These are phyloP conservation scores for Cyclostephanos invisitatus DNA, from an alignment of 108 stramenopile genomes.

Conservation along the genomic window DNA sequence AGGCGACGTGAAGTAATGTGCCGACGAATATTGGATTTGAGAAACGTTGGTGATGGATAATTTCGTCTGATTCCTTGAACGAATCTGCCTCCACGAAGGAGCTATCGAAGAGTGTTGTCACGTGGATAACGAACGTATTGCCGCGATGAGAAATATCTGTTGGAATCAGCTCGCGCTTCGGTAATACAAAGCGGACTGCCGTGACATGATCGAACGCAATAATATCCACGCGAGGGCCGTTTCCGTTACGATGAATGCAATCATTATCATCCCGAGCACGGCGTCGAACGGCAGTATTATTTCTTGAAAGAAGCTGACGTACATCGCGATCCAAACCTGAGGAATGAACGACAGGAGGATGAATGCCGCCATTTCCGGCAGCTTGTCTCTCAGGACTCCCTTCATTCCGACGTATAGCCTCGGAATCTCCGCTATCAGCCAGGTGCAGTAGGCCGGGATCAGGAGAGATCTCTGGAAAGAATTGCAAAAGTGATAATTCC, in stretches of 20 bases:
- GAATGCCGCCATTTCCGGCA: conserved; percentile 38
- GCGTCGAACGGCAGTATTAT: conserved; percentile 20
- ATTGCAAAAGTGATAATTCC: conserved; percentile 19
- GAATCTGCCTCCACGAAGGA: neutral
- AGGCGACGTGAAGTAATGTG: neutral
- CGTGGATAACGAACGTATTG: neutral
- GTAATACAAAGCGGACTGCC: conserved; percentile 10
- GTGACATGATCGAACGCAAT: conserved; percentile 17
- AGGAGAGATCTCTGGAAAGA: conserved; percentile 28
- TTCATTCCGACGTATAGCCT: conserved; percentile 42
- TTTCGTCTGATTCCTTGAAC: neutral
- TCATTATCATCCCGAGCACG: conserved; percentile 24
- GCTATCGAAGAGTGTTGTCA: neutral
- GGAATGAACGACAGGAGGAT: conserved; percentile 38
- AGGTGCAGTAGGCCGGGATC: conserved; percentile 32
- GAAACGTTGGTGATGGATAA: neutral
- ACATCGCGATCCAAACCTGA: conserved; percentile 28
- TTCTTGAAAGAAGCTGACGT: conserved; percentile 44
- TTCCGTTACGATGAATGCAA: conserved; percentile 13
- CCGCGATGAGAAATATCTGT: too few relatives aligned
- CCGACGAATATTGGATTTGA: neutral
- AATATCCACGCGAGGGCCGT: conserved; percentile 25
- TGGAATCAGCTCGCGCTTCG: neutral
- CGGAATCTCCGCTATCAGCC: conserved; percentile 34
- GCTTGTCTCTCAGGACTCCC: conserved; percentile 31